Evolutionary conservation across 768 basidiomycete species (phyloP).

Genomic region (Boletus subparvulus): DNA sequence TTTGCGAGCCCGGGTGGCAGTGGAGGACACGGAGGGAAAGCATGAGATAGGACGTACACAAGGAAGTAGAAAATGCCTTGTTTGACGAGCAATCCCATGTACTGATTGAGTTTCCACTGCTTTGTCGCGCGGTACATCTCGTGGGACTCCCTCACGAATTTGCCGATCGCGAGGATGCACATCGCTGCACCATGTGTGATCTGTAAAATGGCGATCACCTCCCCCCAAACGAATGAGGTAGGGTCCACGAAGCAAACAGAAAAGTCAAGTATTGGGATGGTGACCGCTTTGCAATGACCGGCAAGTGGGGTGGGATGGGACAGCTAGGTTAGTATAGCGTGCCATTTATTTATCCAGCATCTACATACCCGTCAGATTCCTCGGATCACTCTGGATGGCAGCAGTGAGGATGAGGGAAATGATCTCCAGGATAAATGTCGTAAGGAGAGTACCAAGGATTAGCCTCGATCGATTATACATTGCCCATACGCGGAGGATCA

Average conservation of each 20-base stretch:
- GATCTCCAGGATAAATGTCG: not conserved
- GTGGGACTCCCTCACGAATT: not conserved
- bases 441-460: not conserved
- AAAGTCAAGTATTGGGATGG: not conserved
- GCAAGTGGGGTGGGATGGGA: not conserved
- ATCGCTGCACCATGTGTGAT: not conserved
- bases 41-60: not conserved
- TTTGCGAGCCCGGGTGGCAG: not conserved
- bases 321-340: not conserved
- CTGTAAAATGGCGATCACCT: not conserved
- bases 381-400: not conserved
- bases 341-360: too few species aligned
- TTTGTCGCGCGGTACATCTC: not conserved
- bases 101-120: not conserved
- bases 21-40: not conserved
- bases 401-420: not conserved
- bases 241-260: not conserved
- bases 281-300: not conserved
- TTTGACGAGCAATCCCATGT: not conserved
- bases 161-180: not conserved
- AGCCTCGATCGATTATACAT: slow-evolving; percentile 1
- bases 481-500: not conserved
- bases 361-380: not conserved
- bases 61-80: not conserved
- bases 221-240: not conserved